These are phyloP conservation scores for Glycine latifolia DNA, from an alignment of 306 rosid genomes.

Conservation along the genomic window DNA sequence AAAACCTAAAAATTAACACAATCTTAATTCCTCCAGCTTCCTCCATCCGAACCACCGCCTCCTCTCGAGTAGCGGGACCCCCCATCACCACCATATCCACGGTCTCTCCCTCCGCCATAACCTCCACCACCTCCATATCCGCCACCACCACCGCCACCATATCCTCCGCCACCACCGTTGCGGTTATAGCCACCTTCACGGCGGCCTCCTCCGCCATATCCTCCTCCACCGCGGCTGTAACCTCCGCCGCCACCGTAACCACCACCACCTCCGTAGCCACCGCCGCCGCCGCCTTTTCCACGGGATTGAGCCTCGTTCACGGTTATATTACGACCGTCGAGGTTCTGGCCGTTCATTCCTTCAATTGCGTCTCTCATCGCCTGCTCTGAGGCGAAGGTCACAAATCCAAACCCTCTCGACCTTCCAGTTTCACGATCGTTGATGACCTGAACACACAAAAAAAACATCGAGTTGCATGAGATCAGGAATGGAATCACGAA, in stretches of 20 bases:
- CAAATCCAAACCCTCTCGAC: slow-evolving; percentile 94
- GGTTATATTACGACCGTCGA: slow-evolving; percentile 90
- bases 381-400: slow-evolving; percentile 75
- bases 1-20: neutral
- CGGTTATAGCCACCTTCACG: slow-evolving; percentile 37
- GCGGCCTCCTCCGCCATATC: slow-evolving; percentile 34
- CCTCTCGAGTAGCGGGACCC: slow-evolving; percentile 60
- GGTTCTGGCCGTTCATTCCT: slow-evolving; percentile 86
- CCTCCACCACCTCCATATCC: slow-evolving; percentile 47
- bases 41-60: slow-evolving; percentile 62
- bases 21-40: slow-evolving; percentile 75
- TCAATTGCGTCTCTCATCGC: slow-evolving; percentile 86
- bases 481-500: neutral
- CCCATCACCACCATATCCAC: slow-evolving; percentile 45
- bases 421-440: slow-evolving; percentile 96
- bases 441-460: slow-evolving; percentile 62
- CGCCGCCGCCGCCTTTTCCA: slow-evolving; percentile 67
- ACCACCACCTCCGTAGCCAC: slow-evolving; percentile 45
- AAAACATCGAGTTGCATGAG: neutral
- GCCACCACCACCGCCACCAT: slow-evolving; percentile 52
- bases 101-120: slow-evolving; percentile 14
- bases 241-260: slow-evolving; percentile 52
- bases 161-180: slow-evolving; percentile 49
- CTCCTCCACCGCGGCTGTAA: slow-evolving; percentile 38
- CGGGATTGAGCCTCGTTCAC: slow-evolving; percentile 95